A percentile compares a stretch with the other conserved stretches of the same genome.
These are phyloP conservation scores for Trichoderma parareesei DNA, from an alignment of 495 filamentous ascomycete genomes.

Conservation along the genomic window DNA sequence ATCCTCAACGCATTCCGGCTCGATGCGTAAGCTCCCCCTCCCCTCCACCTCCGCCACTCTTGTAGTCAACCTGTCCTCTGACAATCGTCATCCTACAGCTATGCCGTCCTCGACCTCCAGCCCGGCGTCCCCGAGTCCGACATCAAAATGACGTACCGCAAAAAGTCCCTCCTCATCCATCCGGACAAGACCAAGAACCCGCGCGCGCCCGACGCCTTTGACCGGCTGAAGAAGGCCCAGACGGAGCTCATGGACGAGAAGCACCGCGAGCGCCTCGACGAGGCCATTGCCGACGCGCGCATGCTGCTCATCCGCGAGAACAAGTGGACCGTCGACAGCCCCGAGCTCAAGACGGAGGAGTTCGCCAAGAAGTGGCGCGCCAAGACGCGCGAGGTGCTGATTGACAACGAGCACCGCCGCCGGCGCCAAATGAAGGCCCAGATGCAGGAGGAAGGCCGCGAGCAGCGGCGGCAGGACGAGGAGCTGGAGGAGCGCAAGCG, in stretches of 20 bases:
- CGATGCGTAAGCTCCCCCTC: slow-evolving; percentile 57
- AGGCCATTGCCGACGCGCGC: slow-evolving; percentile 91
- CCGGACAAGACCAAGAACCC: slow-evolving; percentile 96
- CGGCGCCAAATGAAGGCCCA: slow-evolving; percentile 84
- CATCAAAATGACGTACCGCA: slow-evolving; percentile 89
- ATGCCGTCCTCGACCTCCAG: slow-evolving; percentile 91
- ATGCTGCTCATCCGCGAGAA: slow-evolving; percentile 88
- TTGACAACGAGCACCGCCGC: slow-evolving; percentile 83
- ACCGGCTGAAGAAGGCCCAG: slow-evolving; percentile 92
- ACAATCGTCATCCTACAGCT: slow-evolving; percentile 38
- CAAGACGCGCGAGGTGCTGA: slow-evolving; percentile 85
- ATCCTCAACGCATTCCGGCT: slow-evolving; percentile 85
- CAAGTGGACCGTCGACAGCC: slow-evolving; percentile 83
- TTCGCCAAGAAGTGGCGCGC: slow-evolving; percentile 80
- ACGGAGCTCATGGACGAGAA: slow-evolving; percentile 90
- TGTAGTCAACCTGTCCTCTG: neutral
- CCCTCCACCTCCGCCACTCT: neutral
- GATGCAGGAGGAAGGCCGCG: slow-evolving; percentile 92
- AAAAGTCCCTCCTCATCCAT: slow-evolving; percentile 95
- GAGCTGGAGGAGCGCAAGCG: slow-evolving; percentile 80
- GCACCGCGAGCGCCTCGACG: slow-evolving; percentile 74
- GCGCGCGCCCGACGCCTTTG: slow-evolving; percentile 87
- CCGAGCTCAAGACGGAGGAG: slow-evolving; percentile 71
- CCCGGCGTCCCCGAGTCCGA: slow-evolving; percentile 92
- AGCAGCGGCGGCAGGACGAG: slow-evolving; percentile 80